Percentiles rank a stretch among this genome's conserved stretches.
Evolutionary conservation across 495 filamentous ascomycete genomes (phyloP).

Genomic region (Corynascus novoguineensis): DNA sequence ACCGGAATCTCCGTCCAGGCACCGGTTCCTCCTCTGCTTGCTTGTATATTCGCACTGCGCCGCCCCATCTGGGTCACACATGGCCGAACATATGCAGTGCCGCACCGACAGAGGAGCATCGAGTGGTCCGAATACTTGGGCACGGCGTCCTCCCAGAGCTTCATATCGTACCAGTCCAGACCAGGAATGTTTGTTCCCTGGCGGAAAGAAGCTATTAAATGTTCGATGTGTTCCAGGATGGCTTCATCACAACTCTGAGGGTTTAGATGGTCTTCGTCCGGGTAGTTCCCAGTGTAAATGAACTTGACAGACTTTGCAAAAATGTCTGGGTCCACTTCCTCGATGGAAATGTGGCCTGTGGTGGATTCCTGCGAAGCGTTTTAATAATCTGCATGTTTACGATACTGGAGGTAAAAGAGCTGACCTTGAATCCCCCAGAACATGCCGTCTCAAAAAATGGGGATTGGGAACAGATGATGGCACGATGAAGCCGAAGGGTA

Average conservation of each 20-base stretch:
- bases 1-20: neutral
- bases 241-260: neutral
- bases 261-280: neutral
- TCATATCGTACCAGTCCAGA: neutral
- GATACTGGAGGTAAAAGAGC: too few species aligned
- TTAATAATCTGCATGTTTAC: too few species aligned
- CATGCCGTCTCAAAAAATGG: neutral
- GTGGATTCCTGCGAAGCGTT: neutral
- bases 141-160: neutral
- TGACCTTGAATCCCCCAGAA: neutral
- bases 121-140: too few species aligned
- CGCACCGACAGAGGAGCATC: neutral
- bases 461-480: neutral
- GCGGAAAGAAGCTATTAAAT: neutral
- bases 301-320: neutral
- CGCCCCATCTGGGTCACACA: too few species aligned
- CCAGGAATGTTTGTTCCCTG: neutral
- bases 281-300: neutral
- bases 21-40: neutral
- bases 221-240: neutral
- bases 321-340: neutral
- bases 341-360: neutral
- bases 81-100: neutral
- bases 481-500: neutral
- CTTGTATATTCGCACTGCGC: neutral